Base-by-base conservation (phyloP, 176 grass and related monocot species). In the Phyllostachys edulis region DNA sequence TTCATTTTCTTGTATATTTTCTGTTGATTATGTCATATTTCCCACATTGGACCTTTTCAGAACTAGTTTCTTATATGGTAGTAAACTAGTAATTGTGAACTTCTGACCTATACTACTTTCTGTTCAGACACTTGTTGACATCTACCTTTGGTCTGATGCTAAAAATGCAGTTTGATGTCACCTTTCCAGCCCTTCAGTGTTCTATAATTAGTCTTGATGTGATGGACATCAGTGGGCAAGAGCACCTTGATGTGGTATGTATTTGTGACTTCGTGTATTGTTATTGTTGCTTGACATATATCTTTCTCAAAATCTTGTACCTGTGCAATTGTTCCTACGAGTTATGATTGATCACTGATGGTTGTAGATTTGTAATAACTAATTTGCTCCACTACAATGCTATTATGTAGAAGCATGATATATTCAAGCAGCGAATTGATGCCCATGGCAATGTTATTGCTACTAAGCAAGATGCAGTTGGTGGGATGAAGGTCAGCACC, bases 201-300 rank as follows among this genome's bases (percentile, higher is more conserved):
- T 89, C 96, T 64, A 98, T 95, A 87, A 87, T 98, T 69, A 98
- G 93, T 77, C 78, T 96, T 59, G 96, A 98, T 82, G 93, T 73
- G 60, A 98, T 98, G 96, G 96, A 98, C 75, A 96, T 98, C 62
- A 98, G 96, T 81, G 96, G 96, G 56, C 82, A 87, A 78, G 96
- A 98, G 39, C 96, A 98, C 69, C 96, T 98, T 81, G 96, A 98
- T 89, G 89, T 98, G 77, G 96, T 98, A 96, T 38, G 73, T 71
- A 74, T 61, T 71, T 67, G 10, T 59, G 60, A 32, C 60, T 27
- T 62, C 0, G 4, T 86, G 26, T 83, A 67, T 67, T 50, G 5
- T 34, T 91, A 26, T 18, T 38, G 20, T 44, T 86, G 38, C 41
- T 78, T 54, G 4, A 69, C 1, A 68, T 80, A 71, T 63, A 40